phyloP scores from a whole-genome alignment of 257 asterid species.

The Orobanche coerulescens region DNA sequence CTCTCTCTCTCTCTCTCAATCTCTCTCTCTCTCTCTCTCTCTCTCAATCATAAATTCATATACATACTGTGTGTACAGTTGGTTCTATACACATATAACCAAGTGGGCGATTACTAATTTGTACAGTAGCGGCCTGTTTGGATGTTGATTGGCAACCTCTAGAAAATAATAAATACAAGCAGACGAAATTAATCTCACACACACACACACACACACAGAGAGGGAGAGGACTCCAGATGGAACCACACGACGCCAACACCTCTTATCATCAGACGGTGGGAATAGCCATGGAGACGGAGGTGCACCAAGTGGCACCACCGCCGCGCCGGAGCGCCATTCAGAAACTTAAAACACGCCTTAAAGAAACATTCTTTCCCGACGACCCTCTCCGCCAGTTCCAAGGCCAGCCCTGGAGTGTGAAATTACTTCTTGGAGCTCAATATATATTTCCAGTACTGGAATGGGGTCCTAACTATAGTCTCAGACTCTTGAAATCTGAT shows the following conservation, averaged over 20 bases:
- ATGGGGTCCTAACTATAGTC: slow-evolving; percentile 65
- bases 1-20: background rate
- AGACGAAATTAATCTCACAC: background rate
- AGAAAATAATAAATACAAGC: background rate
- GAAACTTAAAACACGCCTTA: slow-evolving; percentile 49
- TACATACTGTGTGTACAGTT: too few species aligned
- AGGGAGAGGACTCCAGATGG: slow-evolving; percentile 21
- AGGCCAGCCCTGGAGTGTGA: slow-evolving; percentile 38
- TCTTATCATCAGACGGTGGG: slow-evolving; percentile 23
- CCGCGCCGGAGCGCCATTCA: slow-evolving; percentile 47
- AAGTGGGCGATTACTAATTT: slow-evolving; percentile 22
- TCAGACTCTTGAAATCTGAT: slow-evolving; percentile 64
- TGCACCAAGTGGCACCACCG: slow-evolving; percentile 60
- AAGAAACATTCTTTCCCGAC: slow-evolving; percentile 77
- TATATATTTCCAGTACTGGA: slow-evolving; percentile 67
- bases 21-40: slow-evolving; percentile 15
- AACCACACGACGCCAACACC: slow-evolving; percentile 18
- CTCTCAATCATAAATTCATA: background rate
- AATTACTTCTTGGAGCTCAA: slow-evolving; percentile 47
- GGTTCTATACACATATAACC: background rate
- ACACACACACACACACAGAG: background rate
- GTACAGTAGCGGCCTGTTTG: slow-evolving; percentile 24
- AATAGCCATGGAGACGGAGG: slow-evolving; percentile 51
- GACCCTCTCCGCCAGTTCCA: slow-evolving; percentile 79
- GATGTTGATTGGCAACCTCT: slow-evolving; percentile 24